phyloP scores from a whole-genome alignment of 306 rosid species.

The Vachellia pachyceras region DNA sequence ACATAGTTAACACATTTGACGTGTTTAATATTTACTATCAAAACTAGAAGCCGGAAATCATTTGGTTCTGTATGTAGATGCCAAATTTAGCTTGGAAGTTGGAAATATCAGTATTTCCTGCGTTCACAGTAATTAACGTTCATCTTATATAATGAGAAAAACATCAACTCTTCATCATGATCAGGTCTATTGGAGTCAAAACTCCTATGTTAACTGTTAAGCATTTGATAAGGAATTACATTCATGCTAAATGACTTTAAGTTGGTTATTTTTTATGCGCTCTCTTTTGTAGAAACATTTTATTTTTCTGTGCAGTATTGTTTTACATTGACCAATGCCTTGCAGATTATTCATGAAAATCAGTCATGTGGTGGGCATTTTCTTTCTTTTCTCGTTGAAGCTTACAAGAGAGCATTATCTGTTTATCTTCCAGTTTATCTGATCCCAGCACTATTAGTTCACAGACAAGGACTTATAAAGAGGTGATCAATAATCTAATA shows the following conservation, averaged over 20 bases:
- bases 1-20: not conserved
- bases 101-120: not conserved
- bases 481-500: slow-evolving; percentile 45
- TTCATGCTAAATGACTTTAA: not conserved
- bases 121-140: not conserved
- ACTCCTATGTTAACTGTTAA: not conserved
- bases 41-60: not conserved
- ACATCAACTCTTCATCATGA: not conserved
- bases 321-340: slow-evolving; percentile 4
- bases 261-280: not conserved
- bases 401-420: slow-evolving; percentile 70
- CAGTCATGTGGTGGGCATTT: slow-evolving; percentile 66
- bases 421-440: slow-evolving; percentile 77
- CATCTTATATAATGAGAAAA: not conserved
- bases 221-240: slow-evolving; percentile 1
- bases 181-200: not conserved
- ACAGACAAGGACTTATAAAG: slow-evolving; percentile 62
- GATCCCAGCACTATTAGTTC: slow-evolving; percentile 76
- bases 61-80: not conserved
- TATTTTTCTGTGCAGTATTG: not conserved
- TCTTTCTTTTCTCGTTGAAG: slow-evolving; percentile 61
- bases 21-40: not conserved
- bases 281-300: not conserved
- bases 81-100: not conserved
- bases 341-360: slow-evolving; percentile 70